phyloP scores from a whole-genome alignment of 1,284 basidiomycete genomes.

The Cryptococcus sp. region DNA sequence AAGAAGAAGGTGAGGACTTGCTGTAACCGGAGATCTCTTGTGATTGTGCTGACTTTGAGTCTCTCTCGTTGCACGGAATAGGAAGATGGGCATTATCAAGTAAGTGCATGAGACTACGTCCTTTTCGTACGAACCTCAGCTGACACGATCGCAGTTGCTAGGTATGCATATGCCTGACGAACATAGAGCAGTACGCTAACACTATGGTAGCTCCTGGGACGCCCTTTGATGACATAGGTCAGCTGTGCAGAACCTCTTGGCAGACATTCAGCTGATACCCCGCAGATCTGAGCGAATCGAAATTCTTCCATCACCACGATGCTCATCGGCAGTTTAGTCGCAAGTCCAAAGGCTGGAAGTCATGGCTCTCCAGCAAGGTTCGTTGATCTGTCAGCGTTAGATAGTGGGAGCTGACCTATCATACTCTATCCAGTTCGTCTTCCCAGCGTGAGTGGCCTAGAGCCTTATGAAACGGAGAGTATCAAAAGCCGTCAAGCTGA shows the following conservation, averaged over 20 bases:
- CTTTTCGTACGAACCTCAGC: not conserved
- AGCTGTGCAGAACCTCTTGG: constrained; percentile 1
- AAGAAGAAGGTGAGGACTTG: constrained; percentile 35
- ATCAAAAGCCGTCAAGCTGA: not conserved
- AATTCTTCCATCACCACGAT: constrained; percentile 24
- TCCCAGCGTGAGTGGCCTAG: constrained; percentile 15
- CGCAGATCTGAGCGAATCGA: constrained; percentile 38
- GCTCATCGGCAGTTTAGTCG: not conserved
- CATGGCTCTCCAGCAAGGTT: constrained; percentile 32
- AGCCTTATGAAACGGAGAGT: not conserved
- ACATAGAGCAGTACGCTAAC: constrained; percentile 7
- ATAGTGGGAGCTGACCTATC: not conserved
- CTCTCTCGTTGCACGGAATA: constrained; percentile 5
- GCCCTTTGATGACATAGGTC: constrained; percentile 51
- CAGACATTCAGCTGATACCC: not conserved
- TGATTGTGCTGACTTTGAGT: not conserved
- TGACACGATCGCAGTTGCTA: constrained; percentile 20
- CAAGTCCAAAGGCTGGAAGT: constrained; percentile 20
- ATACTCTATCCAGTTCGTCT: constrained; percentile 16
- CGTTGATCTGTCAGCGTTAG: not conserved
- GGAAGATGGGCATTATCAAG: constrained; percentile 38
- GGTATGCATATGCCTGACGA: constrained; percentile 14
- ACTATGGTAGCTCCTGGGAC: constrained; percentile 48
- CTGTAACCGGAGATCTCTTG: not conserved
- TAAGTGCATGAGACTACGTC: constrained; percentile 11